Conservation (phyloP, 2,329 filamentous ascomycete genomes). For the Drechslerella coelobrocha region DNA sequence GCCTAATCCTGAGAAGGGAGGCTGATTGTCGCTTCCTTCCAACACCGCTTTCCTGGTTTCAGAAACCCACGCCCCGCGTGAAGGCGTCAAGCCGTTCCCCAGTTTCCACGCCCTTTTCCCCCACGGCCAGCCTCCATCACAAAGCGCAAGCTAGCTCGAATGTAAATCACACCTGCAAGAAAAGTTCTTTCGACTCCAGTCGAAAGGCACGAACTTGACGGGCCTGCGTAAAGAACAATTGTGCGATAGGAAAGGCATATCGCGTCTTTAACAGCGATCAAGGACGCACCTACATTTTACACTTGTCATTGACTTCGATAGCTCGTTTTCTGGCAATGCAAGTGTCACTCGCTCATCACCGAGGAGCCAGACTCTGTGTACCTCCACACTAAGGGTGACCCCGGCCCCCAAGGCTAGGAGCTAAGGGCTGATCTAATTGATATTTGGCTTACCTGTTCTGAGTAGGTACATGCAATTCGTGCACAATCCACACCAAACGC, state of each 20-base stretch:
- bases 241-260: not conserved
- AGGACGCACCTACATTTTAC: not conserved
- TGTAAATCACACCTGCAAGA: not conserved
- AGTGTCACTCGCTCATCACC: conserved; percentile 51
- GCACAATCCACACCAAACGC: conserved; percentile 18
- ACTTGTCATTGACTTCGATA: not conserved
- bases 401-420: conserved; percentile 19
- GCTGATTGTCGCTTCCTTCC: conserved; percentile 5
- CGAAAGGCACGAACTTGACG: not conserved
- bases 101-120: conserved; percentile 40
- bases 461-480: conserved; percentile 27
- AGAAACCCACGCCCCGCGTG: conserved; percentile 37
- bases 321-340: not conserved
- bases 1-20: conserved; percentile 18
- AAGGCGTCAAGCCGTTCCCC: conserved; percentile 33
- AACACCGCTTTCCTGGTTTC: conserved; percentile 29
- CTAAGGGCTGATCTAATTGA: conserved; percentile 5
- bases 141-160: not conserved
- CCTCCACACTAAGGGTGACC: conserved; percentile 46
- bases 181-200: not conserved
- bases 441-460: conserved; percentile 32
- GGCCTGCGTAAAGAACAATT: not conserved
- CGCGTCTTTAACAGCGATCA: too few relatives aligned
- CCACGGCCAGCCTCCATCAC: conserved; percentile 13
- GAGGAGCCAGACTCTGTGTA: conserved; percentile 20